Evolutionary conservation across 1,139 yeast species (phyloP).

Genomic region (Pichiaceae sp.): DNA sequence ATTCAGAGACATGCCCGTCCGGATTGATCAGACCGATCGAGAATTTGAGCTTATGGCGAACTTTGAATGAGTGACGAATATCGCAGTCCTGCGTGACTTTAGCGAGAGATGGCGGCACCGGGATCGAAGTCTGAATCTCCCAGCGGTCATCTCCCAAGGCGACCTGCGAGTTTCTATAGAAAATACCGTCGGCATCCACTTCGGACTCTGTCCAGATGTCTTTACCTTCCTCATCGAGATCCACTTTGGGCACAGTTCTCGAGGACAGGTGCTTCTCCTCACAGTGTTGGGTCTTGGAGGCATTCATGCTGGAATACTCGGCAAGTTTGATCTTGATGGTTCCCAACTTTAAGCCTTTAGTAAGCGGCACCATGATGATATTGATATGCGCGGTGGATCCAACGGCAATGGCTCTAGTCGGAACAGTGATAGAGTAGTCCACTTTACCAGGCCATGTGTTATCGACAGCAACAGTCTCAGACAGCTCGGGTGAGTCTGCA

Average conservation of each 20-base stretch:
- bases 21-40: conserved; percentile 14
- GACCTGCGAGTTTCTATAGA: conserved; percentile 20
- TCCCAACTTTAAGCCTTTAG: conserved; percentile 76
- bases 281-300: conserved; percentile 44
- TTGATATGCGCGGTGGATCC: conserved; percentile 73
- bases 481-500: conserved; percentile 77
- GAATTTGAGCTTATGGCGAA: conserved; percentile 54
- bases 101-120: conserved; percentile 64
- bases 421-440: conserved; percentile 81
- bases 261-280: conserved; percentile 51
- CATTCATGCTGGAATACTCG: conserved; percentile 60
- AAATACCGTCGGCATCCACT: conserved; percentile 23
- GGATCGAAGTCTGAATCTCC: conserved; percentile 57
- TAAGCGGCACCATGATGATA: conserved; percentile 66
- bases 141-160: conserved; percentile 56
- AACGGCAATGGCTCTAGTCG: conserved; percentile 82
- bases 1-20: conserved; percentile 46
- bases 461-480: conserved; percentile 91
- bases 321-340: conserved; percentile 55
- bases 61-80: conserved; percentile 49
- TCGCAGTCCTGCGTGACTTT: conserved; percentile 83
- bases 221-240: conserved; percentile 28
- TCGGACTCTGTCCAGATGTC: conserved; percentile 24
- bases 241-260: conserved; percentile 27
- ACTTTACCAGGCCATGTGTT: conserved; percentile 95